phyloP scores from a whole-genome alignment of 192 early-diverging fungal species.

The Dissophora ornata region DNA sequence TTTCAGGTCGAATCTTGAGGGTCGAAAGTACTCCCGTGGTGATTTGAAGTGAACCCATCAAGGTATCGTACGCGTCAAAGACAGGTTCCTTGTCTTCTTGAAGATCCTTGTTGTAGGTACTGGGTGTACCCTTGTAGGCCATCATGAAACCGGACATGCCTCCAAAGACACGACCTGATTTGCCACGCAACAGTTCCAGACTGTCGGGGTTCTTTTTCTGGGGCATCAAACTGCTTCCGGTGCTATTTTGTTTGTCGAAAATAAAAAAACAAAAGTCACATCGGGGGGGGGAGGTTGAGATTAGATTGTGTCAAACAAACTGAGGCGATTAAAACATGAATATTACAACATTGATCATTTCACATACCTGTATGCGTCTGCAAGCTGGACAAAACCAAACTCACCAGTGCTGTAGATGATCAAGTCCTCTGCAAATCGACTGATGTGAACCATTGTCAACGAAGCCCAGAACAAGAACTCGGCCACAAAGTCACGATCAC shows the following conservation, averaged over 20 bases:
- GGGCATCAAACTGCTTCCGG: conserved; percentile 97
- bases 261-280: conserved; percentile 20
- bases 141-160: conserved; percentile 97
- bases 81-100: conserved; percentile 99
- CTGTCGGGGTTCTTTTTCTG: conserved; percentile 99
- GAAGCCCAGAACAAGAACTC: conserved; percentile 97
- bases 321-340: too few relatives aligned
- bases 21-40: conserved; percentile 93
- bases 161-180: conserved; percentile 96
- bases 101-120: conserved; percentile 99
- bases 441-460: conserved; percentile 92
- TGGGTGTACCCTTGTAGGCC: conserved; percentile 96
- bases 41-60: conserved; percentile 93
- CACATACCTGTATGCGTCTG: conserved; percentile 89
- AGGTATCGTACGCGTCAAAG: conserved; percentile 94
- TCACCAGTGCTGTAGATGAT: conserved; percentile 94
- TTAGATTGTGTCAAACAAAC: conserved; percentile 5
- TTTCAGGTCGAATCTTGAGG: conserved; percentile 84
- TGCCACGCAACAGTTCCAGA: conserved; percentile 95
- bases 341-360: conserved; percentile 4
- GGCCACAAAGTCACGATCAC: conserved; percentile 97
- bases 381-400: conserved; percentile 94
- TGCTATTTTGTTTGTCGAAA: conserved; percentile 61
- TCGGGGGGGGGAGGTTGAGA: neutral
- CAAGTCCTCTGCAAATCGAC: conserved; percentile 92